Evolutionary conservation across 306 rosid genomes (phyloP).

Genomic region (Trifolium dubium): DNA sequence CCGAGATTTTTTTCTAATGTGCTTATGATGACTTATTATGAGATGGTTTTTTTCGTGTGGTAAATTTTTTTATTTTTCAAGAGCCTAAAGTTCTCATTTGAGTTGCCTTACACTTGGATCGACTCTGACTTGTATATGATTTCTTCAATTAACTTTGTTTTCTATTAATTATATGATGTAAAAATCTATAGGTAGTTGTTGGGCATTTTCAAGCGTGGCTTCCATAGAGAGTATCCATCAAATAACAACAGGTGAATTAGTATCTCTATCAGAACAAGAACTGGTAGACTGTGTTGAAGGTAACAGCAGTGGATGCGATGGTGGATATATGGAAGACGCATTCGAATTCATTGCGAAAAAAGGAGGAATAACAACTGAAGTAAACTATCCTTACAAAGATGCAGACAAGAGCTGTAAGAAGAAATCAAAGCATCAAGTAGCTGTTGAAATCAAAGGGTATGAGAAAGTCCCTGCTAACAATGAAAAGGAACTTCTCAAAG

Average conservation of each 20-base stretch:
- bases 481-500: slow-evolving; percentile 26
- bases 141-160: background rate
- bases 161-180: background rate
- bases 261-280: slow-evolving; percentile 43
- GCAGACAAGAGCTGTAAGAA: slow-evolving; percentile 2
- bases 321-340: slow-evolving; percentile 34
- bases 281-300: slow-evolving; percentile 39
- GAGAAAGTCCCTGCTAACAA: slow-evolving; percentile 27
- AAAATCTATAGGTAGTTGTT: slow-evolving; percentile 35
- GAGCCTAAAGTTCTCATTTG: no score
- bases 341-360: slow-evolving; percentile 23
- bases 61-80: no score
- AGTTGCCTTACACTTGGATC: no score
- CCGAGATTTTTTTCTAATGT: no score
- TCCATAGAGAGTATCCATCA: slow-evolving; percentile 32
- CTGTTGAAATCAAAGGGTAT: slow-evolving; percentile 30
- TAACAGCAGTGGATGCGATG: background rate
- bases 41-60: no score
- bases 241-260: slow-evolving; percentile 11
- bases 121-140: no score
- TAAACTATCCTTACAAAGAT: slow-evolving; percentile 26
- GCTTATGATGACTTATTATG: no score
- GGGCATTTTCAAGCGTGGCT: slow-evolving; percentile 40
- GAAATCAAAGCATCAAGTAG: background rate
- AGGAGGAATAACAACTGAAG: slow-evolving; percentile 38